Conservation (phyloP, 257 asterid species). For the Solanum pinnatisectum region DNA sequence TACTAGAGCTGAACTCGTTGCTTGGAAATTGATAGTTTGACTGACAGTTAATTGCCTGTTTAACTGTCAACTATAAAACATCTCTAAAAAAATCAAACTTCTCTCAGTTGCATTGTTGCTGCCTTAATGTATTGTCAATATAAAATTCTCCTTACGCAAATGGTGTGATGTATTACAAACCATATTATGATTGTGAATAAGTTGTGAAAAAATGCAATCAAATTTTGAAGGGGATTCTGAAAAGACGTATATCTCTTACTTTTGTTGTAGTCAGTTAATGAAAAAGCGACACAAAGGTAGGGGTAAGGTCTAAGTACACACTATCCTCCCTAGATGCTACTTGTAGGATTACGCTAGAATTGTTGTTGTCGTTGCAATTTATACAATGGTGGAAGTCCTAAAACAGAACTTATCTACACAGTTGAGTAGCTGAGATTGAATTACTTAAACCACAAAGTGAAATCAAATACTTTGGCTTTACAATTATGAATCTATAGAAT, state of each 20-base stretch:
- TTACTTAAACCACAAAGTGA: background rate
- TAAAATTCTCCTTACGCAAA: background rate
- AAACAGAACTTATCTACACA: background rate
- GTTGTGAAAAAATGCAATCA: background rate
- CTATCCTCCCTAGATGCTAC: background rate
- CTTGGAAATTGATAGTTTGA: background rate
- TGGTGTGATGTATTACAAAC: background rate
- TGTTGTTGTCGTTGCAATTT: background rate
- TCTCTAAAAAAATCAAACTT: background rate
- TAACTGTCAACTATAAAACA: conserved; percentile 2
- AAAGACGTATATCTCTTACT: background rate
- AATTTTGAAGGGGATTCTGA: background rate
- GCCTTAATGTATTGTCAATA: background rate
- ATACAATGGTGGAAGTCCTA: background rate
- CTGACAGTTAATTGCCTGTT: conserved; percentile 3
- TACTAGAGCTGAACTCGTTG: conserved; percentile 41
- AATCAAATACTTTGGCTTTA: background rate
- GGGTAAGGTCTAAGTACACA: background rate
- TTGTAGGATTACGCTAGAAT: background rate
- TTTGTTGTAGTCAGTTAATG: background rate
- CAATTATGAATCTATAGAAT: too few species aligned
- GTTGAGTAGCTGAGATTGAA: background rate
- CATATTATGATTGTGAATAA: conserved; percentile 1
- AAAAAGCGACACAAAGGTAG: background rate
- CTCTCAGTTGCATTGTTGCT: background rate